Conservation (phyloP, 148 eudicot species). For the Chenopodium formosanum region DNA sequence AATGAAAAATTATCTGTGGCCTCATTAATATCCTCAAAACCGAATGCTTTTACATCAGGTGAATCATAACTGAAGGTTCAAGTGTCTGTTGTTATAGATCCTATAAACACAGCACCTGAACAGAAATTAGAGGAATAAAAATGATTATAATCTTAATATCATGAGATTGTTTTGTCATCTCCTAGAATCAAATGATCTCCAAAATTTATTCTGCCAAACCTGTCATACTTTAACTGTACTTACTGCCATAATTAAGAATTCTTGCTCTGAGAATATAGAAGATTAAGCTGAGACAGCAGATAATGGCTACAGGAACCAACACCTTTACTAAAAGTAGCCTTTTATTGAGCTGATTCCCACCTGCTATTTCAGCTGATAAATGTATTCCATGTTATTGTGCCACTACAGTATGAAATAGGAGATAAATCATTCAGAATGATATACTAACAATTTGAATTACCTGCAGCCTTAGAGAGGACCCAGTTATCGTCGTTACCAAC, state of each 20-base stretch:
- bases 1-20: conserved; percentile 38
- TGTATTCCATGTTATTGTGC: not conserved
- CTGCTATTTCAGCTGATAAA: conserved; percentile 27
- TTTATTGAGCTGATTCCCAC: conserved; percentile 5
- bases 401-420: not conserved
- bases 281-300: conserved; percentile 17
- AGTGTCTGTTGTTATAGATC: not conserved
- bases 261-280: conserved; percentile 11
- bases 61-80: not conserved
- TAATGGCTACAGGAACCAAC: conserved; percentile 18
- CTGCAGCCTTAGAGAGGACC: conserved; percentile 41
- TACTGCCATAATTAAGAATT: conserved; percentile 24
- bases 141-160: too few relatives aligned
- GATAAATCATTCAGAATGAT: not conserved
- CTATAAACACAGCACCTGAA: not conserved
- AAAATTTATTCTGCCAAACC: not conserved
- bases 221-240: not conserved
- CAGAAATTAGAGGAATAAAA: not conserved
- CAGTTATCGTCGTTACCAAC: conserved; percentile 42
- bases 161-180: too few relatives aligned
- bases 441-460: conserved; percentile 11
- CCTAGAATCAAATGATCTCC: not conserved
- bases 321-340: conserved; percentile 13
- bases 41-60: conserved; percentile 31
- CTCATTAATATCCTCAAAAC: conserved; percentile 25